phyloP scores from a whole-genome alignment of 2,329 filamentous ascomycete genomes.

The Coleophoma eucalyptorum region DNA sequence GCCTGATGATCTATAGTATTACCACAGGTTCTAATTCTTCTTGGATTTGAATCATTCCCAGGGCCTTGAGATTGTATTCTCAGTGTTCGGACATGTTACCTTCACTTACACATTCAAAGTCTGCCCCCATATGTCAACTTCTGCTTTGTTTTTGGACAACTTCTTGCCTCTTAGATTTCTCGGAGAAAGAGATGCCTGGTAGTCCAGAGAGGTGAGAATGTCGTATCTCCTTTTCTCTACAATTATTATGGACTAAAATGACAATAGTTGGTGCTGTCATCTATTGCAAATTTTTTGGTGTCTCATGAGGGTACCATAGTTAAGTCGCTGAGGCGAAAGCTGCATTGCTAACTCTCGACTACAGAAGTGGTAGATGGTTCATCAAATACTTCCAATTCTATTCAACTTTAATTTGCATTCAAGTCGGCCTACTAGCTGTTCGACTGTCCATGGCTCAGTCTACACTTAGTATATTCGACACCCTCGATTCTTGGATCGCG shows the following conservation, averaged over 20 bases:
- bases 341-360: no score
- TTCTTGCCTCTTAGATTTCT: constrained; percentile 43
- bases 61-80: no score
- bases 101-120: constrained; percentile 32
- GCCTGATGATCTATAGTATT: constrained; percentile 43
- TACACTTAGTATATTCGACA: background rate
- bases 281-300: no score
- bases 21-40: constrained; percentile 18
- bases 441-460: constrained; percentile 53
- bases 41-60: background rate
- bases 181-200: constrained; percentile 29
- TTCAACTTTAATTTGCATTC: constrained; percentile 54
- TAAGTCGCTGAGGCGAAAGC: no score
- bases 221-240: constrained; percentile 41
- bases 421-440: constrained; percentile 49
- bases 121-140: constrained; percentile 43
- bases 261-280: constrained; percentile 35
- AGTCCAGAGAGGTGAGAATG: constrained; percentile 41
- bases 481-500: background rate
- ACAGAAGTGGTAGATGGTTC: no score
- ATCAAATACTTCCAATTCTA: constrained; percentile 53
- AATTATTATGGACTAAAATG: constrained; percentile 46
- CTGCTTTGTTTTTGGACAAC: constrained; percentile 47
- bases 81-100: constrained; percentile 33
- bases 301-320: no score